Base-by-base conservation (phyloP, 202 grass and related monocot species). In the Schoenoplectus triqueter region DNA sequence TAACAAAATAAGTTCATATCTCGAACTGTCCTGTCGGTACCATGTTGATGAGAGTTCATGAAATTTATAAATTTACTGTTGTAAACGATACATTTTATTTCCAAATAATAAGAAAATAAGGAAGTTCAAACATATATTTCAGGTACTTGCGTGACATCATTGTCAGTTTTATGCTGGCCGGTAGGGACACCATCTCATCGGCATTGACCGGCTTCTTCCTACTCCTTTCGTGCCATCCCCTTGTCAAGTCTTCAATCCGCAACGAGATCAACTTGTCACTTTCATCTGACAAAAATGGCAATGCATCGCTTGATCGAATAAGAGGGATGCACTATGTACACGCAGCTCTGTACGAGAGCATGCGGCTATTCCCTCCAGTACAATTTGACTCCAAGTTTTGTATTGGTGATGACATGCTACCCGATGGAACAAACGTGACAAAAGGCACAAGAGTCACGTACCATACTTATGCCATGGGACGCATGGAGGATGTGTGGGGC, bases 361-460 rank as follows among this genome's bases (percentile, higher is more conserved):
- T 97, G 94, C 88, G 94, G 3, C 83, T 97, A 60, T 94, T 92
- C 71, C 94, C 94, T 55, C 94, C 94, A 10, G 94, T 97, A 83
- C 94, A 97, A 90, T 97, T 97, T 78, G 94, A 97, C 80, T 97
- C 94, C 56, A 97, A 97, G 90, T 97, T 97, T 59, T 92, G 90
- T 19, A 87, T 82, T 10, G 90, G 80, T 1, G 87, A 97, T 76
- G 94, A 97, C 81, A 87, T 5, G 77, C 92, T 97, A 57, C 91
- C 95, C 1, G 95, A 97, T 82, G 92, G 95, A 10, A 93, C 92
- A 9, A 66, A 52, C 2, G 88, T 97, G 1, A 62, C 78, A 0
- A 90, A 84, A 60, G 94, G 94, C 79, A 97, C 88, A 0, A 80
- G 94, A 31, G 88, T 97, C 4, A 97, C 92, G 19, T 97, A 97